Base-by-base conservation (phyloP, 2,329 filamentous ascomycete species). In the Colletotrichum gloeosporioides region DNA sequence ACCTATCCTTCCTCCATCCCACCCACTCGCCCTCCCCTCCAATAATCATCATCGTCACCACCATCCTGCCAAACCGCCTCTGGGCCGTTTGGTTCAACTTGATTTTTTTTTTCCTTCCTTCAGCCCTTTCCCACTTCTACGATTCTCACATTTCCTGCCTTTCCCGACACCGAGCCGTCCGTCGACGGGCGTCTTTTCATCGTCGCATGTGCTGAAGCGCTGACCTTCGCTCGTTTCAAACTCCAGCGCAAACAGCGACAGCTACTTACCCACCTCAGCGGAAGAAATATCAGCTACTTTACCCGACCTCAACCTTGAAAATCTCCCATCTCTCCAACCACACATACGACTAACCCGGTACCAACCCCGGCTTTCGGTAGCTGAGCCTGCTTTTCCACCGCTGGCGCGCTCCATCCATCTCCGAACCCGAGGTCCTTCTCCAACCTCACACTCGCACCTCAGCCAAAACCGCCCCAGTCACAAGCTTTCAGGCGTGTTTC, bases 331-430 rank as follows among this genome's bases (percentile, higher is more conserved):
- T 29, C 53, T 27, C 31, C 32, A 44, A 39, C 66, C 49, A 61
- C 53, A 61, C 18, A 53, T 61, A 69, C 66, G 44, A 25, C 44
- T 69, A 70, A 57, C 59, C 32, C 31, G 71, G 59, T 65, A 74
- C 70, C 66, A 74, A 76, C 71, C 74, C 74, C 74, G 71, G 70
- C 64, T 76, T 57, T 74, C 71, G 59, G 71, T 72, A 64, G 69
- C 63, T 34, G 44, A 53, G 44, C 44, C 44, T 53, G 64, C 16
- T 66, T 49, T 29, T 22, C 61, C 72, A 22, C 71, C 61, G 29
- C 70, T 32, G 70, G 59, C 64, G 73, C 74, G 73, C 73, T 68
- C 57, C 55, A 62, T 63, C 64, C 64, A 57, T 69, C 59, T 73
- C 29, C 59, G 64, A 74, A 36, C 49, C 74, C 74, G 70, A 76